These are phyloP conservation scores for Sphagnum magellanicum DNA, from an alignment of 228 moss, liverwort and hornwort species.

Conservation along the genomic window DNA sequence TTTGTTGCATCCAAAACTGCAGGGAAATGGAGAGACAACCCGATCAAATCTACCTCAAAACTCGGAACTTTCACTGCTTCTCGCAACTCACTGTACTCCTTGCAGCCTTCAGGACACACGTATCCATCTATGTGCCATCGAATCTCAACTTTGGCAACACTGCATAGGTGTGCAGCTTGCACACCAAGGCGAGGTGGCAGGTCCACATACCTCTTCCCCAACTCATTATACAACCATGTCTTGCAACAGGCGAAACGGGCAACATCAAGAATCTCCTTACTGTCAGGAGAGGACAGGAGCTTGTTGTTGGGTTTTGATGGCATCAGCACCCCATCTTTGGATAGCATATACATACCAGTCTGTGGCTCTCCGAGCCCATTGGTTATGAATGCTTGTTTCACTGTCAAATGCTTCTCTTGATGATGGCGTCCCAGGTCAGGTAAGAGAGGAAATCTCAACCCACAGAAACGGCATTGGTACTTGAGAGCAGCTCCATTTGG, in stretches of 20 bases:
- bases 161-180: constrained; percentile 67
- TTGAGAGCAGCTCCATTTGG: constrained; percentile 16
- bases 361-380: constrained; percentile 50
- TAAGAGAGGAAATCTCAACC: constrained; percentile 49
- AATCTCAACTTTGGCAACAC: constrained; percentile 59
- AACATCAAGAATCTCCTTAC: constrained; percentile 41
- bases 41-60: constrained; percentile 29
- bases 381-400: constrained; percentile 58
- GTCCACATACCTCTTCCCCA: constrained; percentile 35
- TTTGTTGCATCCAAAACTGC: background rate
- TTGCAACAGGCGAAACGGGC: constrained; percentile 56
- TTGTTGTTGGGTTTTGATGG: constrained; percentile 31
- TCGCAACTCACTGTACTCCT: constrained; percentile 23
- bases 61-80: constrained; percentile 4
- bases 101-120: constrained; percentile 56
- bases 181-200: constrained; percentile 56
- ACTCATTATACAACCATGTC: constrained; percentile 48
- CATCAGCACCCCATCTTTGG: constrained; percentile 45
- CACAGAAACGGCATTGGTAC: constrained; percentile 66
- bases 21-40: constrained; percentile 3
- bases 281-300: constrained; percentile 37
- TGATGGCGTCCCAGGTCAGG: constrained; percentile 64
- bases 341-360: constrained; percentile 50
- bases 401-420: constrained; percentile 60
- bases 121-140: constrained; percentile 66